Base-by-base conservation (phyloP, 345 rosid species). In the Fremontodendron californicum region DNA sequence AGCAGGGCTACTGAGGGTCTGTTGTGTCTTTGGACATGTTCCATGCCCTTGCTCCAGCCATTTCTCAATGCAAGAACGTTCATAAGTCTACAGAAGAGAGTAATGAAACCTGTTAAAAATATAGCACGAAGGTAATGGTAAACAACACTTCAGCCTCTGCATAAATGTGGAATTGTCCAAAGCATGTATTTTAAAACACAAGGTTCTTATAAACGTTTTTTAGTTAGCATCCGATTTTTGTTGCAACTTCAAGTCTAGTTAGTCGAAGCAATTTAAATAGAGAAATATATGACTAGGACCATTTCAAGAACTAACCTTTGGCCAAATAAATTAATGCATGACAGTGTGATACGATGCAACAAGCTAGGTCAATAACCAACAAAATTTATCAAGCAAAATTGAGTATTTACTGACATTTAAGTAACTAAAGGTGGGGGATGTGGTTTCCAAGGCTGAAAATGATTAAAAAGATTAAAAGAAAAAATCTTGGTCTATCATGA, bases 21-120 rank as follows among this genome's bases (percentile, higher is more conserved):
- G 98, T 78, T 89, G 96, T n/a, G 99, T 93, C 88, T 93, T 96
- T 55, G 99, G 99, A 81, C 99, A 96, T 60, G 98, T 93, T 35
- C 84, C 84, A 74, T 91, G 94, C 66, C 99, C 96, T 61, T 87
- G 91, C 81, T 90, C 94, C 78, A 93, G 80, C 99, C 99, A 96
- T 84, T 96, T 93, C 86, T 96, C 97, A 79, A 96, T 93, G 88
- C 93, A 93, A 75, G 90, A 78, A 45, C 99, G 93, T 79, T 96
- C 98, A 62, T 96, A 96, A 46, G 99, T 96, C 97, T 96, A 82
- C 79, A 84, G 54, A 61, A 78, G 62, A 78, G 61, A 75, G 52
- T 83, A 67, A 60, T n/a, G 12, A 76, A 68, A n/a, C 57, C 27
- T 46, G 67, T 79, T 77, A 78, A 25, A 71, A 39, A 39, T 42